phyloP scores from a whole-genome alignment of 768 basidiomycete genomes.

The Phaeolepiota aurea region DNA sequence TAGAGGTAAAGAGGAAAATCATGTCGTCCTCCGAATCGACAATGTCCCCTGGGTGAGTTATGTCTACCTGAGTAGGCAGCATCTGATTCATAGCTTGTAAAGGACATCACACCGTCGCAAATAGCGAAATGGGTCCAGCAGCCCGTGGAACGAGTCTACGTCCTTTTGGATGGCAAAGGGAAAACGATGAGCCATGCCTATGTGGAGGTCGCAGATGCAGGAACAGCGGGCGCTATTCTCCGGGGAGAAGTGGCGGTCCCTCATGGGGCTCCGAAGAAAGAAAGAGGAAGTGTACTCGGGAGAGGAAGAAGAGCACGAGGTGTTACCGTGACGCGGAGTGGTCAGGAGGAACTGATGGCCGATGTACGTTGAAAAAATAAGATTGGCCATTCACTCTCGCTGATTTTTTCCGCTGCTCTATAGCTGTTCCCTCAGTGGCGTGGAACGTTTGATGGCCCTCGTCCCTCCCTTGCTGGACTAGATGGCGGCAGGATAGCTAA shows the following conservation, averaged over 20 bases:
- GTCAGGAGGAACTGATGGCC: conserved; percentile 75
- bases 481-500: conserved; percentile 47
- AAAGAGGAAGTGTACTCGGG: conserved; percentile 60
- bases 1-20: conserved; percentile 22
- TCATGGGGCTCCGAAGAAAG: conserved; percentile 27
- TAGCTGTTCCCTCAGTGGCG: conserved; percentile 79
- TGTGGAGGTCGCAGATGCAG: conserved; percentile 59
- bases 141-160: conserved; percentile 63
- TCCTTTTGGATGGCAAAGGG: conserved; percentile 72
- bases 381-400: background rate
- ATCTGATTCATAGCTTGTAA: conserved; percentile 2
- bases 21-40: conserved; percentile 71
- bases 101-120: conserved; percentile 81
- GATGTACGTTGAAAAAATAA: conserved; percentile 35
- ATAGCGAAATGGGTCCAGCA: conserved; percentile 65
- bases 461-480: conserved; percentile 60
- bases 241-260: conserved; percentile 38
- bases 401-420: conserved; percentile 2
- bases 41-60: conserved; percentile 78
- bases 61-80: conserved; percentile 1
- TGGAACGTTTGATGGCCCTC: conserved; percentile 61
- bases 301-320: conserved; percentile 72
- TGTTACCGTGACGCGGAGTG: conserved; percentile 75
- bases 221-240: conserved; percentile 57
- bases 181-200: conserved; percentile 84